Evolutionary conservation across 2,329 filamentous ascomycete genomes (phyloP).

Genomic region (Hirsutella thompsonii): DNA sequence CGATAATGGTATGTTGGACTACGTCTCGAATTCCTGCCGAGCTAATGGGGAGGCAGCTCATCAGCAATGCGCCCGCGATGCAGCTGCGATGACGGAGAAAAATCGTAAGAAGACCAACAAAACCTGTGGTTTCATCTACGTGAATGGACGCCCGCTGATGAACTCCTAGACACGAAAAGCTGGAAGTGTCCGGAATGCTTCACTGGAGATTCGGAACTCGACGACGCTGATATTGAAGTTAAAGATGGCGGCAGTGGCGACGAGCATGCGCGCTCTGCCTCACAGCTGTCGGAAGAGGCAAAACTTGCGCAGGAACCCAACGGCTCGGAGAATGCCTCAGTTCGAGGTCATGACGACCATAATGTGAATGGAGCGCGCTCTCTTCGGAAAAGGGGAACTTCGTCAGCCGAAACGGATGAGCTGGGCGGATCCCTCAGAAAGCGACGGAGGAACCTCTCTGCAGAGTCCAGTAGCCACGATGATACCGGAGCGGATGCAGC

Average conservation of each 20-base stretch:
- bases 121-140: too few relatives aligned
- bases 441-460: conserved; percentile 34
- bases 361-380: conserved; percentile 64
- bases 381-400: conserved; percentile 74
- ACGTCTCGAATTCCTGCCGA: conserved; percentile 8
- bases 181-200: conserved; percentile 41
- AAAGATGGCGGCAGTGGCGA: conserved; percentile 12
- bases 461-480: conserved; percentile 25
- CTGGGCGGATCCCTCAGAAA: conserved; percentile 37
- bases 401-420: conserved; percentile 52
- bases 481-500: conserved; percentile 19
- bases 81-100: conserved; percentile 24
- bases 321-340: conserved; percentile 38
- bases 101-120: conserved; percentile 21
- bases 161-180: conserved; percentile 22
- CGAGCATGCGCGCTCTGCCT: conserved; percentile 10
- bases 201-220: conserved; percentile 17
- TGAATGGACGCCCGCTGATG: background rate
- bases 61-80: conserved; percentile 73
- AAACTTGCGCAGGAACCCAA: conserved; percentile 39
- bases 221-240: conserved; percentile 17
- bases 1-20: conserved; percentile 58
- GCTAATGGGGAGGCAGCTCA: conserved; percentile 55
- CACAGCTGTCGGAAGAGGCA: conserved; percentile 14
- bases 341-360: conserved; percentile 65